These are phyloP conservation scores for Penicillium sp. DNA, from an alignment of 2,329 filamentous ascomycete genomes.

Conservation along the genomic window DNA sequence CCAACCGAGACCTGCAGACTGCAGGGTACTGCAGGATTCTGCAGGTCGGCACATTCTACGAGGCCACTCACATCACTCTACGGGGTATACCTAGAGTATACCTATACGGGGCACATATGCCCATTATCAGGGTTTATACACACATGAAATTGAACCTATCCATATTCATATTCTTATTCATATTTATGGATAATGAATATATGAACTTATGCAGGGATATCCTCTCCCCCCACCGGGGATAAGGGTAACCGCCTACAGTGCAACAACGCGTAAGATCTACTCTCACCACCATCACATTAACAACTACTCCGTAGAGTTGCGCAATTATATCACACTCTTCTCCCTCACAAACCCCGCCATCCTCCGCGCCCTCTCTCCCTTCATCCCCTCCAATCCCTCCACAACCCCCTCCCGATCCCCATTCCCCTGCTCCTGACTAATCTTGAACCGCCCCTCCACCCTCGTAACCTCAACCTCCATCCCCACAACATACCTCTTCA, in stretches of 20 bases:
- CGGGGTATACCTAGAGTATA: no score
- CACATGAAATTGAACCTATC: no score
- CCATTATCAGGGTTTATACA: no score
- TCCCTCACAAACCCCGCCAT: conserved; percentile 23
- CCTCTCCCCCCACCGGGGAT: no score
- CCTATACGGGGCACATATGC: no score
- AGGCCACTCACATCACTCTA: background rate
- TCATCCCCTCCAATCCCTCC: conserved; percentile 16
- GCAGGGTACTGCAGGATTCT: background rate
- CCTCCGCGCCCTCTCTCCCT: conserved; percentile 9
- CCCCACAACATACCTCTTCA: conserved; percentile 25
- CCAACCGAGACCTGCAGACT: conserved; percentile 10
- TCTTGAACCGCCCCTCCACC: conserved; percentile 25
- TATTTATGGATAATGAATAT: no score
- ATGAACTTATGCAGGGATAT: no score
- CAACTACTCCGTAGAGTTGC: no score
- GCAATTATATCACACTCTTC: background rate
- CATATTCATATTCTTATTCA: no score
- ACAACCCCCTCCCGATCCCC: conserved; percentile 23
- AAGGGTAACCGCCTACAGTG: no score
- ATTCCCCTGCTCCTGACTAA: conserved; percentile 22
- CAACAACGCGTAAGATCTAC: background rate
- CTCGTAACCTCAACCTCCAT: conserved; percentile 21
- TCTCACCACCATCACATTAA: background rate
- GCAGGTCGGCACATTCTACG: background rate